Evolutionary conservation across 2,329 filamentous ascomycete species (phyloP).

Genomic region (Phialophora macrospora): DNA sequence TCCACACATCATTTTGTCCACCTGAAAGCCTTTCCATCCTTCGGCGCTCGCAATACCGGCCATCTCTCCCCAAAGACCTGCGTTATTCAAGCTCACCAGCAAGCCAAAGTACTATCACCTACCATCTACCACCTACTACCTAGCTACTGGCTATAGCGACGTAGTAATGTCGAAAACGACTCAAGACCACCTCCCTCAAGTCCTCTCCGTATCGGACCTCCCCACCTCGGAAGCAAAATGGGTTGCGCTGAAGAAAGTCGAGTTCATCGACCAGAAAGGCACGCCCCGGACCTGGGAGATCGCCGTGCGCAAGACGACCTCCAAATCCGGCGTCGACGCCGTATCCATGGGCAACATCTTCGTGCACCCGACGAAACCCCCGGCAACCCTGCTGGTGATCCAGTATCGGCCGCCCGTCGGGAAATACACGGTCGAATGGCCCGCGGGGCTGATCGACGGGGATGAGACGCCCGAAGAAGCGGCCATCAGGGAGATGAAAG

Average conservation of each 20-base stretch:
- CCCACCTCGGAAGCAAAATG: slow-evolving; percentile 46
- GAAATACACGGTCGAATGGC: slow-evolving; percentile 64
- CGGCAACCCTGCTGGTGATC: slow-evolving; percentile 57
- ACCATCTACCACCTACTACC: not conserved
- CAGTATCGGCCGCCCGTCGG: slow-evolving; percentile 65
- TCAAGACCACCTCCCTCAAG: slow-evolving; percentile 18
- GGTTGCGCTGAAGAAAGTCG: slow-evolving; percentile 48
- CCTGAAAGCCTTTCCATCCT: not conserved
- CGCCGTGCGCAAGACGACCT: slow-evolving; percentile 54
- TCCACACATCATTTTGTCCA: not conserved
- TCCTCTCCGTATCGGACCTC: slow-evolving; percentile 31
- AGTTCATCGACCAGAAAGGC: slow-evolving; percentile 34
- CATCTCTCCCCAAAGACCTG: not conserved
- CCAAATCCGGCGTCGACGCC: slow-evolving; percentile 63
- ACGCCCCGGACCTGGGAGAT: slow-evolving; percentile 34
- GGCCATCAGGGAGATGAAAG: slow-evolving; percentile 62
- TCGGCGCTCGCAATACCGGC: not conserved
- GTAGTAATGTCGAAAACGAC: slow-evolving; percentile 10
- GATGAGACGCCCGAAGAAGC: slow-evolving; percentile 62
- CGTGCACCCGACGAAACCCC: slow-evolving; percentile 52
- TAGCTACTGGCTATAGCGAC: no score
- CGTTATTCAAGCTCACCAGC: not conserved
- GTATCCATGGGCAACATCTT: slow-evolving; percentile 63
- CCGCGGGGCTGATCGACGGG: slow-evolving; percentile 64
- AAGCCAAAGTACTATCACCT: not conserved